Percentiles rank a stretch among this genome's conserved stretches.
Evolutionary conservation across 2,329 filamentous ascomycete genomes (phyloP).

Genomic region (Pseudogymnoascus sp.): DNA sequence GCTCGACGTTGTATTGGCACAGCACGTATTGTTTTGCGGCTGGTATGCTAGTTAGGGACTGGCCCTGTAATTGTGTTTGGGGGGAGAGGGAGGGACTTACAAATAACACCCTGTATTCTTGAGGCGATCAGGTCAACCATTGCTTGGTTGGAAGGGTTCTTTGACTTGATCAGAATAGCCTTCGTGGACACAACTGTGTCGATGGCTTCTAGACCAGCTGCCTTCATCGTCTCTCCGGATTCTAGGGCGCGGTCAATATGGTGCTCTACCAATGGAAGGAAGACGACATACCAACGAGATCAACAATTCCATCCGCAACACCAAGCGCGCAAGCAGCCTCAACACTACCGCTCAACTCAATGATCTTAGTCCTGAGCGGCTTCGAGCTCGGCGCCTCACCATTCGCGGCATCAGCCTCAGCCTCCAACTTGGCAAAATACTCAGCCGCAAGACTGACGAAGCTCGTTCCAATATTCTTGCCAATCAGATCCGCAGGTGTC

Average conservation of each 20-base stretch:
- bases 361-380: conserved; percentile 78
- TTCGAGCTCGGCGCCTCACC: conserved; percentile 32
- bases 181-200: conserved; percentile 85
- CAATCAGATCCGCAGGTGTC: conserved; percentile 69
- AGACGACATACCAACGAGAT: conserved; percentile 72
- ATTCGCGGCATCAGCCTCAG: conserved; percentile 32
- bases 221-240: conserved; percentile 97
- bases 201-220: conserved; percentile 86
- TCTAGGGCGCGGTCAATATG: conserved; percentile 44
- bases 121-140: conserved; percentile 78
- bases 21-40: conserved; percentile 87
- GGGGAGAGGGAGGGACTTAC: conserved; percentile 33
- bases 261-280: neutral
- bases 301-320: conserved; percentile 93
- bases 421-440: conserved; percentile 77
- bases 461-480: conserved; percentile 90
- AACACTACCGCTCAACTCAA: conserved; percentile 92
- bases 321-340: conserved; percentile 94
- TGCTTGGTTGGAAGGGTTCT: conserved; percentile 67
- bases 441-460: conserved; percentile 77
- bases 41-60: conserved; percentile 24
- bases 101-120: conserved; percentile 88
- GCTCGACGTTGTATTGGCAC: conserved; percentile 91
- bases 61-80: neutral
- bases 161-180: conserved; percentile 88